phyloP scores from a whole-genome alignment of 805 yeast species.

The Candida insectalens region DNA sequence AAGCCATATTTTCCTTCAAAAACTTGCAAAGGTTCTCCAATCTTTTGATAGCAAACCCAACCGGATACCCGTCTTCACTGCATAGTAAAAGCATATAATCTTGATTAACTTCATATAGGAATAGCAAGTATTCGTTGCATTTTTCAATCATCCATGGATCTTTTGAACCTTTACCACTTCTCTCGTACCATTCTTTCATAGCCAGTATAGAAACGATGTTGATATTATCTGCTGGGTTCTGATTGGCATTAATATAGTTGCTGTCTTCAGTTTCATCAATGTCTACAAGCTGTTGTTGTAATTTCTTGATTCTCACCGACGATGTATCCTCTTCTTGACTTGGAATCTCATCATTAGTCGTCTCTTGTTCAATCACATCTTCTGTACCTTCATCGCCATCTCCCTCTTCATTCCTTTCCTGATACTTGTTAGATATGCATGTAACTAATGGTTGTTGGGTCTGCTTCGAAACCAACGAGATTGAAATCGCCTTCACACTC shows the following conservation, averaged over 20 bases:
- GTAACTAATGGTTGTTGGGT: conserved; percentile 23
- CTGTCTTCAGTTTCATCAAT: conserved; percentile 10
- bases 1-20: conserved; percentile 1
- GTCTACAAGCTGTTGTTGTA: conserved; percentile 7
- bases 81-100: conserved; percentile 20
- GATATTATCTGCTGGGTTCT: conserved; percentile 22
- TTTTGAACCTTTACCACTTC: conserved; percentile 1
- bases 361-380: background rate
- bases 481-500: conserved; percentile 16
- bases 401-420: background rate
- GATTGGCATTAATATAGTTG: conserved; percentile 20
- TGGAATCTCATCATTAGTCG: background rate
- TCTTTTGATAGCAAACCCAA: conserved; percentile 20
- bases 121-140: conserved; percentile 16
- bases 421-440: conserved; percentile 11
- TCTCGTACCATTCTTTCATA: conserved; percentile 19
- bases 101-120: conserved; percentile 13
- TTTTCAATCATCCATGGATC: conserved; percentile 18
- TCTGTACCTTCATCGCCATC: background rate
- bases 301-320: conserved; percentile 3
- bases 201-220: conserved; percentile 21
- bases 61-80: conserved; percentile 19
- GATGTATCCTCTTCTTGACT: background rate
- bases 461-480: conserved; percentile 20
- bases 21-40: conserved; percentile 9